Evolutionary conservation across 768 basidiomycete species (phyloP).

Genomic region (Phylloporus sp.): DNA sequence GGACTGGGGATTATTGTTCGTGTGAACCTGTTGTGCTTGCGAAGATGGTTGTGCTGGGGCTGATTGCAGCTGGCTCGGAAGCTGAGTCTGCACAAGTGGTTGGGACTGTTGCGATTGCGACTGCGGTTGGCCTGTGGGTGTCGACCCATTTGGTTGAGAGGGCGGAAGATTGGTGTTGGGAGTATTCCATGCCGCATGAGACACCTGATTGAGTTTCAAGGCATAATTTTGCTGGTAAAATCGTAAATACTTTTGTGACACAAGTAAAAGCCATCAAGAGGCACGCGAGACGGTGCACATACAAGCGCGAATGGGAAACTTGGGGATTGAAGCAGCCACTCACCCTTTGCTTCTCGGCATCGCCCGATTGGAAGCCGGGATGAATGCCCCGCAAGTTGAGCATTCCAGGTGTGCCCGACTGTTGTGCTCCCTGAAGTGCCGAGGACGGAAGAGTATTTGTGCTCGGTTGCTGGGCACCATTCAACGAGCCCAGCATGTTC

Average conservation of each 20-base stretch:
- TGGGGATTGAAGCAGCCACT: constrained; percentile 25
- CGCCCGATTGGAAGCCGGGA: constrained; percentile 49
- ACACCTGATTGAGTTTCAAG: constrained; percentile 60
- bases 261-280: neutral
- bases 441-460: constrained; percentile 19
- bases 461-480: constrained; percentile 24
- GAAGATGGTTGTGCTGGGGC: constrained; percentile 23
- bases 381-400: constrained; percentile 48
- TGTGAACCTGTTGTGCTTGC: constrained; percentile 28
- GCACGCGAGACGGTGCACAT: neutral
- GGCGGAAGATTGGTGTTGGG: constrained; percentile 45
- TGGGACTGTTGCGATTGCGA: constrained; percentile 27
- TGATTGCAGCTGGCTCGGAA: constrained; percentile 17
- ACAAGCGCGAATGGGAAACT: neutral
- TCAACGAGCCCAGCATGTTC: constrained; percentile 51
- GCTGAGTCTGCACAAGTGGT: constrained; percentile 21
- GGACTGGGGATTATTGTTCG: constrained; percentile 32
- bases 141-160: constrained; percentile 28
- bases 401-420: constrained; percentile 61
- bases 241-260: constrained; percentile 5
- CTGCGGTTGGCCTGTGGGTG: constrained; percentile 19
- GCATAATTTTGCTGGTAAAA: constrained; percentile 51
- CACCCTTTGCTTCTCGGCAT: constrained; percentile 68
- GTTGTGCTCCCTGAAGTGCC: constrained; percentile 41
- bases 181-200: constrained; percentile 63